Evolutionary conservation across 148 eudicot species (phyloP), one percentile per base, ranked within the genome.

Genomic region (Diospyros kaki): DNA sequence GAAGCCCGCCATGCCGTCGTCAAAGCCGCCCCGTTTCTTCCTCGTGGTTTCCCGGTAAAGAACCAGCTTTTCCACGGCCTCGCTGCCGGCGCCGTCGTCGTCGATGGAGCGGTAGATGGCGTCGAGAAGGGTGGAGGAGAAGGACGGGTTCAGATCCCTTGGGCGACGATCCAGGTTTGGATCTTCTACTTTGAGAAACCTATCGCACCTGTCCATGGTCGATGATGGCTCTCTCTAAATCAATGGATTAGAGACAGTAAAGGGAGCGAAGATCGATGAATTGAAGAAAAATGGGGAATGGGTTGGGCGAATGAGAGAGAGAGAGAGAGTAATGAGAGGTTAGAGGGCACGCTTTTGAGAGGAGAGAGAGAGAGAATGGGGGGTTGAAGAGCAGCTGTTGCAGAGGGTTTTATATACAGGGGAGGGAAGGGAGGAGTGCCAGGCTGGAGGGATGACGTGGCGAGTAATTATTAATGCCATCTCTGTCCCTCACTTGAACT

Each of bases 81-180:
- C 68, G 5, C 44, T 46, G 6, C 68, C 15, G 45, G 4, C 56
- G 6, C 7, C 13, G 50, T 17, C 78, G 46, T 85, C 80, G 81
- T 94, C 98, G 61, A 94, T 86, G 3, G 98, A 92, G 15, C 92
- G 91, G 68, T 94, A 92, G 78, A 92, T 92, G n/a, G 87, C 77
- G 52, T 94, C 98, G 17, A 94, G 88, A 46, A 94, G 90, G 3
- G 92, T 74, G 0, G 98, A 90, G 0, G 97, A 92, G 76, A 94
- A 94, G 0, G 98, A 94, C 0, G 93, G 89, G 42, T 78, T 64
- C 12, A 0, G 28, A 28, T 73, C 73, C 38, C 67, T 58, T 62
- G 78, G 71, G 17, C 64, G 69, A 38, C 71, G 66, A 73, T 59
- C 41, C 7, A 58, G 48, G 56, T 71, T 65, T 12, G 62, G 58